Percentiles rank a stretch among this genome's conserved stretches.
These are phyloP conservation scores for Fusarium liriodendri DNA, from an alignment of 2,329 filamentous ascomycete species.

Conservation along the genomic window DNA sequence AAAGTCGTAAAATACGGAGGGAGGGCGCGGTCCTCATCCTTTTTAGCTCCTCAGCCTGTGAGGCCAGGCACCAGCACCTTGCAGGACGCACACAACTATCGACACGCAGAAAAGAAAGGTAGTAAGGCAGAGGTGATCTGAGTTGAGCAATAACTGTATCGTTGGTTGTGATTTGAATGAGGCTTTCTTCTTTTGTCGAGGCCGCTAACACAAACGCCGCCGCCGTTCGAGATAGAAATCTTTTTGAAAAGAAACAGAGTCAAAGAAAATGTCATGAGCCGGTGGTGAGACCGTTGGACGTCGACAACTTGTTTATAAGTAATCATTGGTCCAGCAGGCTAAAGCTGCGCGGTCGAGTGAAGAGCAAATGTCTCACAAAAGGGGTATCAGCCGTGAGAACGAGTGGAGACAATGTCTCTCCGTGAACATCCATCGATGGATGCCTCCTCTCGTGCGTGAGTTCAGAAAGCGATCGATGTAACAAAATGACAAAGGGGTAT, in stretches of 20 bases:
- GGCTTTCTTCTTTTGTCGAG: slow-evolving; percentile 32
- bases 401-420: slow-evolving; percentile 22
- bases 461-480: slow-evolving; percentile 34
- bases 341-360: slow-evolving; percentile 20
- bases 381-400: slow-evolving; percentile 36
- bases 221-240: slow-evolving; percentile 26
- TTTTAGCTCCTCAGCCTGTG: slow-evolving; percentile 1
- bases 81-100: slow-evolving; percentile 3
- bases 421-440: neutral
- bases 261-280: slow-evolving; percentile 29
- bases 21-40: slow-evolving; percentile 2
- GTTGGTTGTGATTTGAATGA: slow-evolving; percentile 17
- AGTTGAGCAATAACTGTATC: slow-evolving; percentile 13
- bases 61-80: slow-evolving; percentile 13
- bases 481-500: slow-evolving; percentile 50
- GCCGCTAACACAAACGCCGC: slow-evolving; percentile 36
- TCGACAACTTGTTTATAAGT: slow-evolving; percentile 13
- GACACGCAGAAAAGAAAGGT: slow-evolving; percentile 17
- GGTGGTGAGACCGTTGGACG: slow-evolving; percentile 20
- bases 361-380: slow-evolving; percentile 21
- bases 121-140: neutral
- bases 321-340: slow-evolving; percentile 21
- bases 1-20: neutral
- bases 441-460: slow-evolving; percentile 25
- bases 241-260: slow-evolving; percentile 21